These are phyloP conservation scores for Ustilago sp. DNA, from an alignment of 1,284 basidiomycete species.

Conservation along the genomic window DNA sequence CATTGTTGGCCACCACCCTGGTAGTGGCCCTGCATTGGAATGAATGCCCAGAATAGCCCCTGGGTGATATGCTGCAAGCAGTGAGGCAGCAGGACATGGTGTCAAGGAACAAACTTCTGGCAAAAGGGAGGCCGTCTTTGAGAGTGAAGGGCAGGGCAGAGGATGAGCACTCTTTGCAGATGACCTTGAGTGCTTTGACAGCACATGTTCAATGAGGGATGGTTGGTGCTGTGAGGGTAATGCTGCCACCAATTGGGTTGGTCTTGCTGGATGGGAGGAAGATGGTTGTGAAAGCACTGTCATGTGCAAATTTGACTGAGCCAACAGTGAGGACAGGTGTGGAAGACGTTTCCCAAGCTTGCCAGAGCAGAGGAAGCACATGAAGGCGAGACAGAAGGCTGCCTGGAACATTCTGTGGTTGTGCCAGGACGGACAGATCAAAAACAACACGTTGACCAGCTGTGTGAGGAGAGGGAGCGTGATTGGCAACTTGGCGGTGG, in stretches of 20 bases:
- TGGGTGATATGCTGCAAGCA: neutral
- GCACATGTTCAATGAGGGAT: neutral
- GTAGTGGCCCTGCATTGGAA: neutral
- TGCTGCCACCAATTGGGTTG: neutral
- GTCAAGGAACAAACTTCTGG: neutral
- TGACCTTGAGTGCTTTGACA: neutral
- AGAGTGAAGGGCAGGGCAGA: neutral
- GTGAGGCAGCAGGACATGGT: neutral
- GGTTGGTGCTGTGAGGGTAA: neutral
- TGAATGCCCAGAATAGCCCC: neutral
- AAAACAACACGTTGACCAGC: neutral
- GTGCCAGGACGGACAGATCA: neutral
- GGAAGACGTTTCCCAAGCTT: neutral
- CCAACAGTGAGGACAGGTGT: neutral
- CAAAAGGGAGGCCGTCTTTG: neutral
- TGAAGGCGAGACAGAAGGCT: neutral
- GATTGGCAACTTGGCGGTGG: no score
- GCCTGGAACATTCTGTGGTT: neutral
- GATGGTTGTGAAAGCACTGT: neutral
- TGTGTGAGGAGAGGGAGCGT: neutral
- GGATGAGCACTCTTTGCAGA: neutral
- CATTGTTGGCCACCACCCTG: neutral
- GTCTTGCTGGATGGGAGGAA: neutral
- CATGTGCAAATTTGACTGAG: neutral
- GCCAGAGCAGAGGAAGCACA: neutral